Evolutionary conservation across 2,329 filamentous ascomycete genomes (phyloP), one percentile per base, ranked within the genome.

Genomic region (Davidsoniella virescens): DNA sequence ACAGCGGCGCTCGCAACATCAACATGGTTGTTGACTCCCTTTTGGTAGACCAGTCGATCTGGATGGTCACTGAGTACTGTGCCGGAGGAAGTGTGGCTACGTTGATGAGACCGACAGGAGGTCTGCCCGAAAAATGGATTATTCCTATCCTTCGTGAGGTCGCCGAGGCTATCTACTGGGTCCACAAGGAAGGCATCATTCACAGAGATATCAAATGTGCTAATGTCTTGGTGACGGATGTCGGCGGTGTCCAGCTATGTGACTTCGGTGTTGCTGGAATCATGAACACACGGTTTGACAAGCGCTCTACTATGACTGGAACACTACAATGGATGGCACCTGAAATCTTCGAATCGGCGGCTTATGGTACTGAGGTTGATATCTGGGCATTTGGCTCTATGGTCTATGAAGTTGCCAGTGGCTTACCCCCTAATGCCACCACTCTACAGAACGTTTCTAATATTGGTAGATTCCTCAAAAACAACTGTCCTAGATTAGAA

Each of bases 381-480:
- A 79, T 81, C 48, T 84, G 80, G 80, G 77, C 79, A 2, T 82
- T 78, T 57, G 80, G 79, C 2, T 78, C 77, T 53, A 80, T 80
- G 55, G 67, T 80, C 6, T 80, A 72, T 57, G 80, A 84, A 60
- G 78, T 82, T 63, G 78, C 80, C 1, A 78, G 74, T 17, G 79
- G 80, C 1, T 65, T 71, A 25, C 77, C 78, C 4, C 79, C 79
- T 0, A 74, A 76, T 56, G 70, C 69, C 16, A 61, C 59, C 12
- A 64, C 70, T 50, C 67, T 61, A 56, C 66, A 64, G 55, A 65
- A 68, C 26, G 58, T 68, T 16, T 63, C 69, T 4, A 62, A 67
- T 53, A 68, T 65, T 54, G 65, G 66, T 25, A 64, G 60, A 44
- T 65, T 69, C 53, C 59, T 72, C 33, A 66, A 68, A 55, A 63